Evolutionary conservation across 139 green algal species (phyloP), one percentile per base, ranked within the genome.

Genomic region (Chlorella ohadii): DNA sequence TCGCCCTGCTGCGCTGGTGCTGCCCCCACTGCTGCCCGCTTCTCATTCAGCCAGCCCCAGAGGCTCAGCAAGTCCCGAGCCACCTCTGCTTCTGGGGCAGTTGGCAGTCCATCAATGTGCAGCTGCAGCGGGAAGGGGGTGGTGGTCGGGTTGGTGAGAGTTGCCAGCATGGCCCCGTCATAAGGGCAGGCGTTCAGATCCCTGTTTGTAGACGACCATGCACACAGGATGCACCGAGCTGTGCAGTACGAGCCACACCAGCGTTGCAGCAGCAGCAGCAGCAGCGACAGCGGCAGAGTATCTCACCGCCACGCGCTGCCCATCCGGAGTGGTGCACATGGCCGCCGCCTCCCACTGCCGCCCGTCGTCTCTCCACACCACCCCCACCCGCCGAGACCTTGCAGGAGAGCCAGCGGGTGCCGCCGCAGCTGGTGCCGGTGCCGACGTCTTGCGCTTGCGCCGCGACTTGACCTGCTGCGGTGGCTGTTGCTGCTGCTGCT

Each of bases 41-140:
- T 38, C 68, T 23, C 68, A 19, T 31, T 56, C 68, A 75, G 75
- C 75, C 75, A 81, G 57, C 75, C 75, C 75, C 75, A 81, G 31
- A 81, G 2, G 38, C 57, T 61, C 36, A 81, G 75, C 75, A 81
- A 16, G 56, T 81, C 75, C 2, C 57, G 56, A 4, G 75, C 75
- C 34, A 81, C 75, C 75, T 81, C 76, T 19, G 76, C 76, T 16
- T 72, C 59, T 27, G 59, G 20, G 16, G 41, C 23, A 1, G 59
- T 72, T 38, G 59, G 36, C 56, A 71, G 56, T 7, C 75, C 75
- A 11, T 64, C 55, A 34, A 68, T 23, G 23, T 47, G 55, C 55
- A 81, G 74, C 74, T 81, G 74, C 74, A 70, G 33, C 15, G 22
- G 28, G 25, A 38, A 3, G 20, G 47, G 11, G 4, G 33, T n/a